phyloP scores from a whole-genome alignment of 257 asterid species.

The Scutellaria galericulata region DNA sequence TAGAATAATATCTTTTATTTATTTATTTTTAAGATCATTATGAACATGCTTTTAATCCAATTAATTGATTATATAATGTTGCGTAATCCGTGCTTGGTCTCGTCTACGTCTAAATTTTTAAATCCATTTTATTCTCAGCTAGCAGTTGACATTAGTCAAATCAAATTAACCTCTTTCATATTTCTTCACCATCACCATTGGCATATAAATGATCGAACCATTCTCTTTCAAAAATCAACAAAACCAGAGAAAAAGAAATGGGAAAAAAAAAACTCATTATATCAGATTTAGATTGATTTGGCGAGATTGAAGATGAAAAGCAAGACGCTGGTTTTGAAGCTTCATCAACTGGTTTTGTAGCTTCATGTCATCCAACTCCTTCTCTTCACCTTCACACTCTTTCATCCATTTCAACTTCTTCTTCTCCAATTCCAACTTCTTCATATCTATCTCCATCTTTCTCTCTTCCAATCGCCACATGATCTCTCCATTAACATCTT shows the following conservation, averaged over 20 bases:
- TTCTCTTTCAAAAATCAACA: no score
- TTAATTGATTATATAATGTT: no score
- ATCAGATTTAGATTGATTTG: conserved; percentile 1
- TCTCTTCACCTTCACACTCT: conserved; percentile 37
- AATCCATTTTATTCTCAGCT: no score
- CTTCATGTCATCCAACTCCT: conserved; percentile 43
- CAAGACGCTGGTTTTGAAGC: conserved; percentile 51
- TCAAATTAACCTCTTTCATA: no score
- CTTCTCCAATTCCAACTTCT: conserved; percentile 50
- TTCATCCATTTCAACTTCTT: conserved; percentile 35
- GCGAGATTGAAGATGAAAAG: conserved; percentile 34
- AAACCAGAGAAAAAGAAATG: no score
- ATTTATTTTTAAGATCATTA: not conserved
- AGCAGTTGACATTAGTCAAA: no score
- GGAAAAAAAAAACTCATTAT: no score
- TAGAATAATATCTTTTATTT: not conserved
- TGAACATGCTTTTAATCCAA: not conserved
- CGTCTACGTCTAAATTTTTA: no score
- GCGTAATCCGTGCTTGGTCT: no score
- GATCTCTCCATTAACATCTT: conserved; percentile 22
- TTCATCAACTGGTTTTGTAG: conserved; percentile 47
- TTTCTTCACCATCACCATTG: no score
- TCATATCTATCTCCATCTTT: conserved; percentile 39
- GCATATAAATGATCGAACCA: no score
- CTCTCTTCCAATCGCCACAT: conserved; percentile 33